Evolutionary conservation across 2,329 filamentous ascomycete species (phyloP).

Genomic region (Alternaria triticina): DNA sequence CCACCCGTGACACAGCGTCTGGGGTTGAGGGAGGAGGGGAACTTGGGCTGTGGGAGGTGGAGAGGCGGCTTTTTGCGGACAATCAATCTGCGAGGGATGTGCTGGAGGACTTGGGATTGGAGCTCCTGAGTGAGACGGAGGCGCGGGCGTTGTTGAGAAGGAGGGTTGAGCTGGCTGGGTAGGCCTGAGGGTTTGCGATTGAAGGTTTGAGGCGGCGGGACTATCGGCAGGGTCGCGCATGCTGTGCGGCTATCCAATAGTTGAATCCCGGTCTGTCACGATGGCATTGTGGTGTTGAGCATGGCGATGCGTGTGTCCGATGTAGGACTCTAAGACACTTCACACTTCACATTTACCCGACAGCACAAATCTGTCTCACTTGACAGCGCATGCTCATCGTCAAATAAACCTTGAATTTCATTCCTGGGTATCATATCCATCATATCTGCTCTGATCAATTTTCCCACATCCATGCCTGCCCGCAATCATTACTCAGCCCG

Average conservation of each 20-base stretch:
- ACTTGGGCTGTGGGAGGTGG: slow-evolving; percentile 53
- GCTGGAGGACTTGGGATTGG: slow-evolving; percentile 67
- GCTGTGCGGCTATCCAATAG: neutral
- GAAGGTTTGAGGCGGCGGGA: neutral
- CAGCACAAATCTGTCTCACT: neutral
- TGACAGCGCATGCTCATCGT: neutral
- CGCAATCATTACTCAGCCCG: neutral
- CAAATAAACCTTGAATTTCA: neutral
- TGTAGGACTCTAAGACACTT: neutral
- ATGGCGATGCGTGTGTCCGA: neutral
- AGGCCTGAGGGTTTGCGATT: neutral
- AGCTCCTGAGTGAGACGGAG: slow-evolving; percentile 66
- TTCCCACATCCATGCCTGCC: neutral
- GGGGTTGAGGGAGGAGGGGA: slow-evolving; percentile 13
- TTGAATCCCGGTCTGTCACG: neutral
- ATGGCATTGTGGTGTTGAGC: neutral
- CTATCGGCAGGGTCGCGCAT: slow-evolving; percentile 11
- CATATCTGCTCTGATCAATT: neutral
- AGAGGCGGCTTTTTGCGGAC: slow-evolving; percentile 54
- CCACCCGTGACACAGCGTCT: slow-evolving; percentile 9
- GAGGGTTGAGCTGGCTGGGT: slow-evolving; percentile 64
- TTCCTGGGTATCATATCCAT: slow-evolving; percentile 1
- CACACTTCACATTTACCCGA: neutral
- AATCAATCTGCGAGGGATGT: slow-evolving; percentile 58
- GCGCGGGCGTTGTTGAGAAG: slow-evolving; percentile 71